Conservation (phyloP, 768 basidiomycete genomes). For the Hygrophorus russula region DNA sequence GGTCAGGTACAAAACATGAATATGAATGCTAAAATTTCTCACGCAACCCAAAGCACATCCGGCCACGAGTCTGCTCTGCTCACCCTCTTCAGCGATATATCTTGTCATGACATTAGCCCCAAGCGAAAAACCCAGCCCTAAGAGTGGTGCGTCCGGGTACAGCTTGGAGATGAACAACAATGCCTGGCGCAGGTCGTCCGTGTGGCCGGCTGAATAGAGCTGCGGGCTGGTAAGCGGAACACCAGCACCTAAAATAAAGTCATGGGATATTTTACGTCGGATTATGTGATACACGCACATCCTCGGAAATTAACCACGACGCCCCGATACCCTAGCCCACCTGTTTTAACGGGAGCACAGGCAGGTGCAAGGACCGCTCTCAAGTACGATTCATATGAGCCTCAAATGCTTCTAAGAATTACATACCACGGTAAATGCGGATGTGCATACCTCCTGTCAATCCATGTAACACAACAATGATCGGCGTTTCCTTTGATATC, state of each 20-base stretch:
- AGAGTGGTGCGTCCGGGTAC: slow-evolving; percentile 72
- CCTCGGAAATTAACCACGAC: slow-evolving; percentile 90
- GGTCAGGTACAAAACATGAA: slow-evolving; percentile 10
- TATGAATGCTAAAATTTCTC: slow-evolving; percentile 19
- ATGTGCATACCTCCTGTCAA: slow-evolving; percentile 34
- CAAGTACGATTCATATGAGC: slow-evolving; percentile 86
- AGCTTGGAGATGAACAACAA: slow-evolving; percentile 59
- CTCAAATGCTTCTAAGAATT: slow-evolving; percentile 24
- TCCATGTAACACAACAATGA: slow-evolving; percentile 51
- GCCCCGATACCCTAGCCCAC: slow-evolving; percentile 86
- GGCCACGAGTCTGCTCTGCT: slow-evolving; percentile 44
- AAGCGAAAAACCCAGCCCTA: slow-evolving; percentile 88
- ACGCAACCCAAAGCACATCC: slow-evolving; percentile 71
- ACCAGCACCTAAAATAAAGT: slow-evolving; percentile 53
- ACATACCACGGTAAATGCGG: neutral
- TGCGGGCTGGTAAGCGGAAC: slow-evolving; percentile 74
- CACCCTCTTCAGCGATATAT: slow-evolving; percentile 80
- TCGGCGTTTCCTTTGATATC: slow-evolving; percentile 30
- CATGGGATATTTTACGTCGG: slow-evolving; percentile 9
- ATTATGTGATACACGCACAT: slow-evolving; percentile 39
- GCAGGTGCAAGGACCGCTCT: slow-evolving; percentile 69
- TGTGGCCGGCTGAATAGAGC: slow-evolving; percentile 82
- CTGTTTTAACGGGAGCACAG: slow-evolving; percentile 55
- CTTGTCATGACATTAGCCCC: slow-evolving; percentile 87
- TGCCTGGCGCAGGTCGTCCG: slow-evolving; percentile 80